phyloP scores from a whole-genome alignment of 768 basidiomycete species.

The Trametes cingulata region DNA sequence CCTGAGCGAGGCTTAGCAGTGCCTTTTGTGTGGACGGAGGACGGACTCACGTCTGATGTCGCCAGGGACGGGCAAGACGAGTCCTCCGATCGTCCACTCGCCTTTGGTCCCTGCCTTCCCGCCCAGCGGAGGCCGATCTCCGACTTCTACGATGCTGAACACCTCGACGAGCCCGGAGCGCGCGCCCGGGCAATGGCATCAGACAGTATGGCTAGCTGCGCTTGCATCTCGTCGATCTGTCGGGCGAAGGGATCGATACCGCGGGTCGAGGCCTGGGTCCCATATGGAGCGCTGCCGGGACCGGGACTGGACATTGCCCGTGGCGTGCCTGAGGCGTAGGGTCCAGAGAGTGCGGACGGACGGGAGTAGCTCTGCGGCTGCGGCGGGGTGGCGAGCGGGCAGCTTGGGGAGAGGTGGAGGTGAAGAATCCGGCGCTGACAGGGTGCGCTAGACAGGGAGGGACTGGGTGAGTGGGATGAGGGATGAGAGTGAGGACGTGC shows the following conservation, averaged over 20 bases:
- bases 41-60: conserved; percentile 68
- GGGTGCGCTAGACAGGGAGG: conserved; percentile 9
- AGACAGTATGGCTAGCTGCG: conserved; percentile 48
- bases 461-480: conserved; percentile 18
- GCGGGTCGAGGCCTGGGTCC: conserved; percentile 12
- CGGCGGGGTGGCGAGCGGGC: conserved; percentile 15
- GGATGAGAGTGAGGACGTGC: conserved; percentile 10
- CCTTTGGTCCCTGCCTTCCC: conserved; percentile 75
- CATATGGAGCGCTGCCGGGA: conserved; percentile 15
- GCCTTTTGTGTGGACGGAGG: no score
- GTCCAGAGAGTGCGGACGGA: background rate
- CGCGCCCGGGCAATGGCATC: conserved; percentile 65
- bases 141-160: conserved; percentile 78
- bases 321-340: conserved; percentile 20
- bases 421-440: conserved; percentile 10
- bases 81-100: conserved; percentile 82
- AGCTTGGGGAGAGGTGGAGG: conserved; percentile 15
- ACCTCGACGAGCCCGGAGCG: conserved; percentile 77
- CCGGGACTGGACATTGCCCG: conserved; percentile 1
- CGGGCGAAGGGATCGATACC: conserved; percentile 14
- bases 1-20: conserved; percentile 43
- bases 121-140: conserved; percentile 73
- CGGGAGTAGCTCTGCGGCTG: conserved; percentile 20
- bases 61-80: conserved; percentile 81
- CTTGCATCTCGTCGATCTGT: conserved; percentile 40